Percentiles rank a stretch among this genome's conserved stretches.
phyloP scores from a whole-genome alignment of 495 filamentous ascomycete genomes.

The Penicillium steckii region DNA sequence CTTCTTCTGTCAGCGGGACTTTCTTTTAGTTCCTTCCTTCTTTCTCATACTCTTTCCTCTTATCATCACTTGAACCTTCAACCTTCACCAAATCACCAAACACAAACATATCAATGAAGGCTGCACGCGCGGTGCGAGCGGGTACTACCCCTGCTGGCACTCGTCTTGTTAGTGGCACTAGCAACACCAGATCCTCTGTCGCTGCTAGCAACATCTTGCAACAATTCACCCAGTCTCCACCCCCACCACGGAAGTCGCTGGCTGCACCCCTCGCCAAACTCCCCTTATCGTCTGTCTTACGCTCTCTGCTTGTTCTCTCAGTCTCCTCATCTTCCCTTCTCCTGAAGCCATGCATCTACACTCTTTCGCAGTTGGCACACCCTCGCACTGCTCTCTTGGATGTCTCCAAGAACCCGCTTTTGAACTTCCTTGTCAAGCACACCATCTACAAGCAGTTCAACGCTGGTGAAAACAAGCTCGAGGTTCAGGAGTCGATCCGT shows the following conservation, averaged over 20 bases:
- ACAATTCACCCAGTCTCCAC: slow-evolving; percentile 10
- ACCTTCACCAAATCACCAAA: not conserved
- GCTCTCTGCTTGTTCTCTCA: slow-evolving; percentile 74
- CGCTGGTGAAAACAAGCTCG: slow-evolving; percentile 47
- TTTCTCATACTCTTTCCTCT: not conserved
- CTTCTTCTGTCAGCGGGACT: not conserved
- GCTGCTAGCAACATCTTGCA: slow-evolving; percentile 28
- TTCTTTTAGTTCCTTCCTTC: not conserved
- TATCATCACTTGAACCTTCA: not conserved
- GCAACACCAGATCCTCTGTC: slow-evolving; percentile 37
- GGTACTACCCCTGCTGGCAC: slow-evolving; percentile 13
- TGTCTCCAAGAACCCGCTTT: slow-evolving; percentile 45
- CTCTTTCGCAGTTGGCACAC: slow-evolving; percentile 69
- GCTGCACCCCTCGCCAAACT: slow-evolving; percentile 65
- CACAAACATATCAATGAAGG: slow-evolving; percentile 26
- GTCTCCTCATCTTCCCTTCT: slow-evolving; percentile 77
- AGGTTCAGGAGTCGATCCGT: slow-evolving; percentile 43
- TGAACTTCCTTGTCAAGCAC: slow-evolving; percentile 46
- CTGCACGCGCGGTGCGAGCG: slow-evolving; percentile 31
- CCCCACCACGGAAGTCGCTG: slow-evolving; percentile 22
- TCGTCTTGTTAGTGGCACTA: slow-evolving; percentile 39
- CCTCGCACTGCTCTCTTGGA: slow-evolving; percentile 54
- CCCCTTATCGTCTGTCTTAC: slow-evolving; percentile 69
- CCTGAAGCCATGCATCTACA: slow-evolving; percentile 65
- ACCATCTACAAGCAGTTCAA: slow-evolving; percentile 53